A percentile compares a stretch with the other conserved stretches of the same genome.
These are phyloP conservation scores for Mycena crocata DNA, from an alignment of 768 basidiomycete species.

Conservation along the genomic window DNA sequence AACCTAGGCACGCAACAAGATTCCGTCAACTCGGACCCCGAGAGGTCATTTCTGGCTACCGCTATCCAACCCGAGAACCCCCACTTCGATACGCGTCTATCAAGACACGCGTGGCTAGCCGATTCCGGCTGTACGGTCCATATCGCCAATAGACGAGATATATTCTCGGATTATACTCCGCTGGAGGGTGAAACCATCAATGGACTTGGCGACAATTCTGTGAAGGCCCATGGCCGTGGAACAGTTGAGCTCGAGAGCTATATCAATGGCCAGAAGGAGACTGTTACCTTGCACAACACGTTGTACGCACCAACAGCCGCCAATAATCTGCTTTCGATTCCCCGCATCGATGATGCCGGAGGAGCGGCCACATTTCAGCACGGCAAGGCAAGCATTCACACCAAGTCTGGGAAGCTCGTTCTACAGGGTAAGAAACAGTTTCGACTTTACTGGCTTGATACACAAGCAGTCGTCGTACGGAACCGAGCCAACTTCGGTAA, in stretches of 20 bases:
- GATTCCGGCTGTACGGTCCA: slow-evolving; percentile 9
- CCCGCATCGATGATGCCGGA: slow-evolving; percentile 17
- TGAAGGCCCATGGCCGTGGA: slow-evolving; percentile 8
- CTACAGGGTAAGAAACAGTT: slow-evolving; percentile 16
- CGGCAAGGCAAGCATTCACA: neutral
- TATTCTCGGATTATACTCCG: slow-evolving; percentile 8
- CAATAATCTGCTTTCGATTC: slow-evolving; percentile 3
- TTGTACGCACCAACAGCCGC: slow-evolving; percentile 17
- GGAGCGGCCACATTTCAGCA: slow-evolving; percentile 1
- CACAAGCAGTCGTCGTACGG: neutral
- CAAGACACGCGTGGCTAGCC: neutral
- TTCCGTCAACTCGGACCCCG: neutral
- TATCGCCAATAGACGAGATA: neutral
- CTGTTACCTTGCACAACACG: neutral
- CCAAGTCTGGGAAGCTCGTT: neutral
- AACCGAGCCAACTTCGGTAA: slow-evolving; percentile 1
- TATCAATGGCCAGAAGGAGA: slow-evolving; percentile 13
- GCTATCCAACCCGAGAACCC: neutral
- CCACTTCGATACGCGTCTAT: slow-evolving; percentile 10
- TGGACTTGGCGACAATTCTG: neutral
- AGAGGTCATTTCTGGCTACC: neutral
- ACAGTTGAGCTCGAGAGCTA: slow-evolving; percentile 5
- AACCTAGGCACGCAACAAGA: neutral
- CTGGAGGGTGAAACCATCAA: slow-evolving; percentile 6
- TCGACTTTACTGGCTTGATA: slow-evolving; percentile 19